Evolutionary conservation across 2,329 filamentous ascomycete genomes (phyloP).

Genomic region (Gaeumannomyces sp.): DNA sequence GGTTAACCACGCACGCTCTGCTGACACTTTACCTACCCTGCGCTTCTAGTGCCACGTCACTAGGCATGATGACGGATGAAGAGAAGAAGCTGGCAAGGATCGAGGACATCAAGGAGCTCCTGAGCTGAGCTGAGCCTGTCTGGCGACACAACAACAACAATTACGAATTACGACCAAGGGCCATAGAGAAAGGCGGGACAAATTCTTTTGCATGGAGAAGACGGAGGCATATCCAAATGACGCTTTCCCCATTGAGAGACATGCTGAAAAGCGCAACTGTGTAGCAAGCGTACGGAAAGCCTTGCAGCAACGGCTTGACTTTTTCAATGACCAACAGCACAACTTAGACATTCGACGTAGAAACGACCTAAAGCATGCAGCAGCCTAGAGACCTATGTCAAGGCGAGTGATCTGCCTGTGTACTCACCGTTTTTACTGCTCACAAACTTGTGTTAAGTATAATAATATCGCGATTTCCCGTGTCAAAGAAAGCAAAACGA

Average conservation of each 20-base stretch:
- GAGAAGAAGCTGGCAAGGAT: constrained; percentile 86
- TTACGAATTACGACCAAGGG: neutral
- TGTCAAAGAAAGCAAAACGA: neutral
- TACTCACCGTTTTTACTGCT: neutral
- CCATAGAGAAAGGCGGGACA: neutral
- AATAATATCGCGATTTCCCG: neutral
- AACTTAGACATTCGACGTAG: neutral
- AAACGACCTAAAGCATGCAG: neutral
- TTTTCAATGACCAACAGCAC: neutral
- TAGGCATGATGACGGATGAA: constrained; percentile 93
- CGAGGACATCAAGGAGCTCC: constrained; percentile 87
- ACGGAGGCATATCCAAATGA: too few relatives aligned
- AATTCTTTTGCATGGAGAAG: neutral
- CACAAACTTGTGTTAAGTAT: neutral
- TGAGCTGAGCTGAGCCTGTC: constrained; percentile 41
- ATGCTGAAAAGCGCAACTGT: too few relatives aligned
- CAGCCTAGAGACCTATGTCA: neutral
- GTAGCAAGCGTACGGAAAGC: neutral
- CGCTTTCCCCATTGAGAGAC: too few relatives aligned
- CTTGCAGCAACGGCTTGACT: neutral
- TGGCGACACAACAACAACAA: neutral
- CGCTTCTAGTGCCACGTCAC: constrained; percentile 67
- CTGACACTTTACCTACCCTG: constrained; percentile 15
- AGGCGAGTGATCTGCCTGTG: neutral
- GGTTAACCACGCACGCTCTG: neutral